Percentiles rank a stretch among this genome's conserved stretches.
phyloP scores from a whole-genome alignment of 768 basidiomycete genomes.

The Boletus rubescentipes region DNA sequence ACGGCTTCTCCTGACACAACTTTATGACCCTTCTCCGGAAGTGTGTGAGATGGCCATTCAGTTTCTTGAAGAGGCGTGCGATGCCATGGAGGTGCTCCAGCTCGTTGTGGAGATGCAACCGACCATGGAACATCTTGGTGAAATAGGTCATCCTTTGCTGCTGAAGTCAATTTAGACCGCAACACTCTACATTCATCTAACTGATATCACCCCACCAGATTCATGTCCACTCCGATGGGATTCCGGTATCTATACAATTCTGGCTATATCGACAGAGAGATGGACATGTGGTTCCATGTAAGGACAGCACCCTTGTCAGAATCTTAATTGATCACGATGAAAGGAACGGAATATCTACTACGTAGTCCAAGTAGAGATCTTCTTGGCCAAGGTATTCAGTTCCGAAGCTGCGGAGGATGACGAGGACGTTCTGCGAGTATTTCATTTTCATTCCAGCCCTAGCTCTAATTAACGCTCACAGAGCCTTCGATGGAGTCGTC shows the following conservation, averaged over 20 bases:
- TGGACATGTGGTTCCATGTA: conserved; percentile 96
- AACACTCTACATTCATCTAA: not conserved
- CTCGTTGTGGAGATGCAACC: conserved; percentile 94
- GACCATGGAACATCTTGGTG: conserved; percentile 92
- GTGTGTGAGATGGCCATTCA: conserved; percentile 90
- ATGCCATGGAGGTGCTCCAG: conserved; percentile 78
- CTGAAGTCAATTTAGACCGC: conserved; percentile 60
- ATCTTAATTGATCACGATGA: conserved; percentile 5
- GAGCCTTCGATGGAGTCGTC: conserved; percentile 82
- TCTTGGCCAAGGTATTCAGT: conserved; percentile 77
- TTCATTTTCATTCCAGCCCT: not conserved
- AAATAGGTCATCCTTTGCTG: conserved; percentile 84
- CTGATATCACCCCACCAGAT: conserved; percentile 46
- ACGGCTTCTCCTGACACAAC: conserved; percentile 87
- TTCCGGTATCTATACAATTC: conserved; percentile 91
- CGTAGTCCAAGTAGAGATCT: conserved; percentile 92
- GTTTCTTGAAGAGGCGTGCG: conserved; percentile 87
- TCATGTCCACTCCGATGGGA: conserved; percentile 91
- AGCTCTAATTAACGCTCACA: conserved; percentile 24
- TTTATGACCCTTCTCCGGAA: conserved; percentile 90
- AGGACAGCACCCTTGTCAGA: conserved; percentile 24
- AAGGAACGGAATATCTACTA: conserved; percentile 94
- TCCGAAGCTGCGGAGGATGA: conserved; percentile 56
- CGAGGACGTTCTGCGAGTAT: conserved; percentile 56
- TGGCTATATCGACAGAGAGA: conserved; percentile 90